Evolutionary conservation across 1,139 yeast species (phyloP), one percentile per base, ranked within the genome.

Genomic region (Hanseniaspora sp.): DNA sequence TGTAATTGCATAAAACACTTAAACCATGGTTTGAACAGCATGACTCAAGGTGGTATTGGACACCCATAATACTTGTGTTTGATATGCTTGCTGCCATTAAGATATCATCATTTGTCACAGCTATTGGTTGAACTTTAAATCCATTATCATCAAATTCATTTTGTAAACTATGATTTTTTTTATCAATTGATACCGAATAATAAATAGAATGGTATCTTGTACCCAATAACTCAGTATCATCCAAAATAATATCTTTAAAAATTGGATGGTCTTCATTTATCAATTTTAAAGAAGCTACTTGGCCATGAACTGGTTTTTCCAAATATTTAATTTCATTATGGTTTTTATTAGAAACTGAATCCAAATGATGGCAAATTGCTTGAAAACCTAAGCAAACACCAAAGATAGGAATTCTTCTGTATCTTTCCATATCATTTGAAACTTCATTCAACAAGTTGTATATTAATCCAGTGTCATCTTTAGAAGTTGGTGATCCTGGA

Each of bases 381-480:
- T 94, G 99, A 64, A 88, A 86, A 0, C 99, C 99, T 17, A 94
- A 71, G 63, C 99, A 94, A 7, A 94, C 84, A 0, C 99, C 99
- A 52, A 94, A 70, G 0, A 88, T 75, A 0, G 98, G 97, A 3
- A 34, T 13, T 4, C 41, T 11, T 48, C 23, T 28, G 12, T 48
- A 41, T 12, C 13, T 18, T 13, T 17, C n/a, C 5, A 30, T 15
- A 7, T 42, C 45, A 2, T 35, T 33, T 5, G 18, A 13, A 17
- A 53, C 35, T 33, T 11, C 35, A 7, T 30, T 23, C 15, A 58
- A 53, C 23, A 66, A 53, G 2, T 58, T 55, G 70, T 72, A 77
- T 28, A 86, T 61, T 63, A 74, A 73, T 3, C 52, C 52, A n/a
- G 51, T 53, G 40, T 41, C 51, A 12, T 41, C 65, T 1, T 67